Evolutionary conservation across 192 early-diverging fungal species (phyloP).

Genomic region (Backusella parvicylindrica): DNA sequence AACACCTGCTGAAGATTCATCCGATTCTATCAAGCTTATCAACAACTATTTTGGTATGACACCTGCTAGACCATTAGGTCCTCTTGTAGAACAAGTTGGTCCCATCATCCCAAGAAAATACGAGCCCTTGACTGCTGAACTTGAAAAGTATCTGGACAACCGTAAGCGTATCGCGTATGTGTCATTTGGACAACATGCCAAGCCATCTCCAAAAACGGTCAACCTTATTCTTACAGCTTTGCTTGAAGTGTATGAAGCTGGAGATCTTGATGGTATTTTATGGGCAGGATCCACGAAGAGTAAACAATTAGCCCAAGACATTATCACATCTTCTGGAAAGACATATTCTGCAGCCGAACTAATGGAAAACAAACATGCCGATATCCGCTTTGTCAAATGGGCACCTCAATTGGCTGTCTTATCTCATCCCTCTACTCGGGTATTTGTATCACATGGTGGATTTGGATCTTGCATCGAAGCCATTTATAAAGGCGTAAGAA

Average conservation of each 20-base stretch:
- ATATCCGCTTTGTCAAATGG: constrained; percentile 9
- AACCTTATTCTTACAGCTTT: constrained; percentile 15
- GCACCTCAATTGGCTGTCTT: constrained; percentile 30
- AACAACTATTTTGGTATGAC: constrained; percentile 25
- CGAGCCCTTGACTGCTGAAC: constrained; percentile 1
- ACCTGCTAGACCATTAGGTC: constrained; percentile 18
- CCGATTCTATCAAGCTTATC: constrained; percentile 8
- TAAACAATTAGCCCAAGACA: background rate
- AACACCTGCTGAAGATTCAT: background rate
- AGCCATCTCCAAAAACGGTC: background rate
- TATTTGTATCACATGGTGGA: constrained; percentile 35
- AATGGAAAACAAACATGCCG: background rate
- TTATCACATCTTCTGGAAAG: background rate
- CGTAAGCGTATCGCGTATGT: constrained; percentile 25
- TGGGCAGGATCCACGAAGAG: constrained; percentile 15
- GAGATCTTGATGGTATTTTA: constrained; percentile 31
- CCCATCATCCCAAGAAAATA: constrained; percentile 29
- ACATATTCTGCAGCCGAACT: background rate
- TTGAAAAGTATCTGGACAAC: constrained; percentile 12
- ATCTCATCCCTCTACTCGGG: constrained; percentile 15
- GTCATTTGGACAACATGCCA: constrained; percentile 23
- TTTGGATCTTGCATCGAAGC: constrained; percentile 23
- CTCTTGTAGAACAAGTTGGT: constrained; percentile 23
- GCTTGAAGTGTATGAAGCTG: constrained; percentile 8
- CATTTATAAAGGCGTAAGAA: constrained; percentile 22